phyloP scores from a whole-genome alignment of 495 filamentous ascomycete species.

The Lasiosphaeris hirsuta region DNA sequence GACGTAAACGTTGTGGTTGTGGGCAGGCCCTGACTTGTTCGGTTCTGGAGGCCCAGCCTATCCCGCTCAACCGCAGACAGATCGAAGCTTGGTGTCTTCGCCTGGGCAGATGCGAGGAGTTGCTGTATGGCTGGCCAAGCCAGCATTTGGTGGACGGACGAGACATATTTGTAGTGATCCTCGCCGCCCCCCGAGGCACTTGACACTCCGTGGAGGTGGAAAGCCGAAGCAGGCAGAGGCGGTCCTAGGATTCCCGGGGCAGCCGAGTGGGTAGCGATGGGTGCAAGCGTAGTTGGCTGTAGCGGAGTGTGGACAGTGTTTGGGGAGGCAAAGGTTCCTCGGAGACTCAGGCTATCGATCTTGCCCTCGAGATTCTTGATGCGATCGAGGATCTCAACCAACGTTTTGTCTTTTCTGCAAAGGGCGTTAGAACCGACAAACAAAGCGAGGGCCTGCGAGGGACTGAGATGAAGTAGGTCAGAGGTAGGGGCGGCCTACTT shows the following conservation, averaged over 20 bases:
- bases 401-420: constrained; percentile 58
- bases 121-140: constrained; percentile 55
- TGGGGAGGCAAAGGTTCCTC: constrained; percentile 21
- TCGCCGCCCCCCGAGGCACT: constrained; percentile 11
- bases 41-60: constrained; percentile 37
- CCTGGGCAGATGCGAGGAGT: constrained; percentile 33
- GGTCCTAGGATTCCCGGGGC: neutral
- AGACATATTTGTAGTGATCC: constrained; percentile 45
- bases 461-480: neutral
- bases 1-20: constrained; percentile 2
- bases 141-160: constrained; percentile 55
- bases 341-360: constrained; percentile 40
- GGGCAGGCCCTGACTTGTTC: constrained; percentile 8
- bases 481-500: constrained; percentile 52
- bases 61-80: constrained; percentile 38
- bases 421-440: no score
- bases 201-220: constrained; percentile 13
- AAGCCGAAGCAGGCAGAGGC: neutral
- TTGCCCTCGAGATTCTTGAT: constrained; percentile 52
- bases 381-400: constrained; percentile 56
- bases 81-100: constrained; percentile 31
- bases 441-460: neutral
- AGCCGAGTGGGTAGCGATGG: neutral
- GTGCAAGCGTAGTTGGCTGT: neutral
- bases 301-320: constrained; percentile 18